Evolutionary conservation across 768 basidiomycete species (phyloP), one percentile per base, ranked within the genome.

Genomic region (Coprinopsis marcescibilis): DNA sequence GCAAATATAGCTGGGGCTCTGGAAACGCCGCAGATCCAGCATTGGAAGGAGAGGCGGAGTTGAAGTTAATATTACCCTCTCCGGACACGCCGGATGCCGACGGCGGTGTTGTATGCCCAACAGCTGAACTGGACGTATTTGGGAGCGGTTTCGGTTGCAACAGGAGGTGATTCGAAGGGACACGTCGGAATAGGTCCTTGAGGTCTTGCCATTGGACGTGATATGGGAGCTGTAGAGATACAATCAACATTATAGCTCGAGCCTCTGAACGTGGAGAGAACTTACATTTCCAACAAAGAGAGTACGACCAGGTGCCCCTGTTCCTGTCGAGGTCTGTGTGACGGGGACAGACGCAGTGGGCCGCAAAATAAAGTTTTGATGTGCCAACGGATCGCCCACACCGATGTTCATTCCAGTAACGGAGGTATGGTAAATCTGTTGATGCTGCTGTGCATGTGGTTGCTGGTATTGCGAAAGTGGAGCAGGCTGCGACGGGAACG

Each of bases 201-300:
- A 99, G 75, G 60, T 98, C 95, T 65, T 97, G 95, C 95, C 95
- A 99, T 67, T 93, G 91, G 55, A 85, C 86, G 56, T 93, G 91
- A 65, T 92, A 93, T 0, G 91, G 91, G 13, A 94, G 77, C 89
- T 92, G 80, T 15, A 85, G 73, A 84, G 85, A 53, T 4, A 29
- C 26, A 45, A 26, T 48, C 24, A 48, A 36, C 26, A 26, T n/a
- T 8, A 26, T 37, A 33, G 30, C 34, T 11, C 27, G 34, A 14
- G n/a, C n/a, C n/a, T 4, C 4, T 24, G 25, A 15, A 11, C 39
- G 15, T 36, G 24, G 40, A 56, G 46, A 58, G 37, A 23, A 48
- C 85, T 61, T 60, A 92, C 89, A 64, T 95, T 95, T 46, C 89
- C 90, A 26, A 95, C 86, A 57, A 94, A 92, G 14, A 95, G 70